Base-by-base conservation (phyloP, 345 rosid species). In the Pistacia integerrima region DNA sequence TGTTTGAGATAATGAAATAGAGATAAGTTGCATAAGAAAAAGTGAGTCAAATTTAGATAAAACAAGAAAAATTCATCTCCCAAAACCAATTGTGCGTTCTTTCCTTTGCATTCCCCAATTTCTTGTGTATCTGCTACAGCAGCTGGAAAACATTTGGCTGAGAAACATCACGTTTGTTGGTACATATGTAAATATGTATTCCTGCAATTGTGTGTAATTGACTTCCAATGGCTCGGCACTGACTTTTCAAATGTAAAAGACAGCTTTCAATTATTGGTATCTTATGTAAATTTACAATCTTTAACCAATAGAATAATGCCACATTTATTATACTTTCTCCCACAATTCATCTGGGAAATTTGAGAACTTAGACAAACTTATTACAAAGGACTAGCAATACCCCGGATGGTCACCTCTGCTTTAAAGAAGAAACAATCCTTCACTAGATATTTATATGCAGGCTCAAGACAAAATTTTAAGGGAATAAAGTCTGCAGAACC, bases 81-180 rank as follows among this genome's bases (percentile, higher is more conserved):
- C 25, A 22, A 22, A 22, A 22, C 25, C 25, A 22, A 22, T 22
- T 22, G 25, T 22, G 25, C 25, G 25, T 22, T 22, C 25, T 22
- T 22, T 22, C 25, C 25, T 22, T 22, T 22, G 25, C 25, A 22
- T 22, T 22, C 25, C 25, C 25, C 25, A 22, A 22, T 22, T 22
- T 91, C 77, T 87, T 93, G 51, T 94, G 93, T 78, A 87, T 93
- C 96, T 85, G 92, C 71, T 93, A 93, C 89, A 88, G 98, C 90
- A 90, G 89, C 38, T 94, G 91, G 89, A 90, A 93, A 79, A 91
- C 98, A 55, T 93, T 91, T 22, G 90, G 93, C 76, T 54, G 44
- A 77, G 30, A 48, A 67, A 9, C 25, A 55, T 22, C 55, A 69
- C 48, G 69, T 57, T 64, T 44, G 52, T 59, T 30, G 28, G 41